These are phyloP conservation scores for Mycosphaerella sp. DNA, from an alignment of 2,329 filamentous ascomycete genomes.

Conservation along the genomic window DNA sequence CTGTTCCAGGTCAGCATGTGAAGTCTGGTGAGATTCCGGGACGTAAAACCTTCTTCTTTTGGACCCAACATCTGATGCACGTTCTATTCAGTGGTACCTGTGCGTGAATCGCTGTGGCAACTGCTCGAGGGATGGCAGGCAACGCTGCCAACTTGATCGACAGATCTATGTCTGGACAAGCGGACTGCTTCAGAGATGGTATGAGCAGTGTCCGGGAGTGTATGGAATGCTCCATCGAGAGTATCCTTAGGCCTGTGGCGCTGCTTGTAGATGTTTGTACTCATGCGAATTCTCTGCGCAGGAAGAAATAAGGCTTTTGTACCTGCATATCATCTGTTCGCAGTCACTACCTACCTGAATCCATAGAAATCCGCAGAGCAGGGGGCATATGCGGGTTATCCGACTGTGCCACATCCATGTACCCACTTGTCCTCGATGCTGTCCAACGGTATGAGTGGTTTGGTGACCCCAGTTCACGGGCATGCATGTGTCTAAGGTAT, in stretches of 20 bases:
- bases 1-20: slow-evolving; percentile 4
- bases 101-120: slow-evolving; percentile 3
- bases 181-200: slow-evolving; percentile 1
- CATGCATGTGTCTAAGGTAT: no score
- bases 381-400: no score
- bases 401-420: no score
- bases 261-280: slow-evolving; percentile 3
- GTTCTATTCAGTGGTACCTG: slow-evolving; percentile 3
- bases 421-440: no score
- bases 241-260: slow-evolving; percentile 2
- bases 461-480: no score
- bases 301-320: no score
- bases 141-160: slow-evolving; percentile 3
- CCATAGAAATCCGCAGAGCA: no score
- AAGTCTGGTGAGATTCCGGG: slow-evolving; percentile 3
- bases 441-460: no score
- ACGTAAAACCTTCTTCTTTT: slow-evolving; percentile 4
- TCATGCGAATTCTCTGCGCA: no score
- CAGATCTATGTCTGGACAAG: slow-evolving; percentile 4
- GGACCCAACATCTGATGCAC: slow-evolving; percentile 4
- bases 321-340: no score
- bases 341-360: no score
- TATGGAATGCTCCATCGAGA: slow-evolving; percentile 2
- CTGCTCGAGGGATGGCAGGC: slow-evolving; percentile 3
- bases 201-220: slow-evolving; percentile 1